phyloP scores from a whole-genome alignment of 768 basidiomycete genomes.

The Hygrocybe punicea region DNA sequence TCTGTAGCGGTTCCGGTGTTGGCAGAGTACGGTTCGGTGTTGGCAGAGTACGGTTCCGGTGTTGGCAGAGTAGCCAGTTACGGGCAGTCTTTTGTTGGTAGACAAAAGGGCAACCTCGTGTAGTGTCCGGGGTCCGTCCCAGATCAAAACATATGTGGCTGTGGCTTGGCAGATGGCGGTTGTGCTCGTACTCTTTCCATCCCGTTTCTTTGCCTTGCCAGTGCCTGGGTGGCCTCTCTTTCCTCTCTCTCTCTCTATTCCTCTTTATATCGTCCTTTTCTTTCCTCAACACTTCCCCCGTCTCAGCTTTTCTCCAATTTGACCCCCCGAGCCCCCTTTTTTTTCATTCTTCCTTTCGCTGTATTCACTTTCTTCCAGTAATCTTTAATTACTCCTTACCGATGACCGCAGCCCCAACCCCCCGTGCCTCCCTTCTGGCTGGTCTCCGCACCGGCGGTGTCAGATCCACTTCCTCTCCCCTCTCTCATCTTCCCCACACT shows the following conservation, averaged over 20 bases:
- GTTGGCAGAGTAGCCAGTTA: no score
- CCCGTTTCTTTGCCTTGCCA: constrained; percentile 33
- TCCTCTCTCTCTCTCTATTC: constrained; percentile 26
- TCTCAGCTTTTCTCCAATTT: no score
- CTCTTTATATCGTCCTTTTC: constrained; percentile 26
- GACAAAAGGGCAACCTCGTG: no score
- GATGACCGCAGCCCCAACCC: constrained; percentile 44
- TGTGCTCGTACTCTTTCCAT: constrained; percentile 12
- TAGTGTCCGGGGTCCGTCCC: neutral
- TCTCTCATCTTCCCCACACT: constrained; percentile 55
- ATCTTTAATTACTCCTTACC: constrained; percentile 40
- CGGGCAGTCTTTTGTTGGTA: no score
- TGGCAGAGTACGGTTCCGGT: no score
- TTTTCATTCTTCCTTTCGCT: constrained; percentile 25
- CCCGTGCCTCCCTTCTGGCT: constrained; percentile 80
- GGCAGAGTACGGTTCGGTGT: no score
- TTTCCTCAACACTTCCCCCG: constrained; percentile 16
- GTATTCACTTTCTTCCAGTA: constrained; percentile 30
- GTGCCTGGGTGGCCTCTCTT: constrained; percentile 35
- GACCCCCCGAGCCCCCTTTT: constrained; percentile 34
- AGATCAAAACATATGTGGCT: neutral
- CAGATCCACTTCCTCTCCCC: constrained; percentile 55
- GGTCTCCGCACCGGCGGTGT: constrained; percentile 90
- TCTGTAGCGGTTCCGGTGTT: constrained; percentile 51
- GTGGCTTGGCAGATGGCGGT: neutral